Evolutionary conservation across 495 filamentous ascomycete genomes (phyloP).

Genomic region (Endocarpon pusillum): DNA sequence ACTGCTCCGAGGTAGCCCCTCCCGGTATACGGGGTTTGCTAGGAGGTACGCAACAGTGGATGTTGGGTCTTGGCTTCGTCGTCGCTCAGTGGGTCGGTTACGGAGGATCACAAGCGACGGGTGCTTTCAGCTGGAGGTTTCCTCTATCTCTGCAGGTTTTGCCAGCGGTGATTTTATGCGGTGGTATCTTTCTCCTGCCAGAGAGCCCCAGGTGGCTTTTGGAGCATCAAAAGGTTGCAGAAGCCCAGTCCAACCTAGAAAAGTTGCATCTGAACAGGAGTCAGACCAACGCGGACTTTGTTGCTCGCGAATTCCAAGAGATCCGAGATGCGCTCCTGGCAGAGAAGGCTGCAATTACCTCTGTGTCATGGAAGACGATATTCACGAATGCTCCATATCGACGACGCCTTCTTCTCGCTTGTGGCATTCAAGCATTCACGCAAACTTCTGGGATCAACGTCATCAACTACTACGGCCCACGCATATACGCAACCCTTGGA

Average conservation of each 20-base stretch:
- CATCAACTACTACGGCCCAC: slow-evolving; percentile 41
- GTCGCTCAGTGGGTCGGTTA: slow-evolving; percentile 27
- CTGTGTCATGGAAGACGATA: slow-evolving; percentile 31
- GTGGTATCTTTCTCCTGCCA: slow-evolving; percentile 33
- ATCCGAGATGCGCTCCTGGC: slow-evolving; percentile 31
- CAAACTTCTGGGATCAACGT: slow-evolving; percentile 40
- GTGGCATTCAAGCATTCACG: slow-evolving; percentile 21
- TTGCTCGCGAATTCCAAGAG: slow-evolving; percentile 28
- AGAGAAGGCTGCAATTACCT: slow-evolving; percentile 26
- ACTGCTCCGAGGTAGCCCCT: slow-evolving; percentile 29
- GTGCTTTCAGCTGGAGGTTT: slow-evolving; percentile 25
- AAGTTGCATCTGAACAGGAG: slow-evolving; percentile 31
- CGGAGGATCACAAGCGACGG: slow-evolving; percentile 29
- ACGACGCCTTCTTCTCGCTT: slow-evolving; percentile 25
- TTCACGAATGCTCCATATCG: slow-evolving; percentile 33
- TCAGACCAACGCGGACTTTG: slow-evolving; percentile 31
- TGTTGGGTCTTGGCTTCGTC: slow-evolving; percentile 26
- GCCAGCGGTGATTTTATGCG: slow-evolving; percentile 23
- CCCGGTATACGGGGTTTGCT: slow-evolving; percentile 27
- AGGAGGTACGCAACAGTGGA: slow-evolving; percentile 26
- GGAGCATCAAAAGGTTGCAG: too few relatives aligned
- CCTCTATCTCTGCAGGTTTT: slow-evolving; percentile 26
- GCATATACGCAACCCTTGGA: slow-evolving; percentile 41
- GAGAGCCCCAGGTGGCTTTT: slow-evolving; percentile 32
- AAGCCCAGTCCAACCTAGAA: slow-evolving; percentile 29